A percentile compares a stretch with the other conserved stretches of the same genome.
Conservation (phyloP, 2,329 filamentous ascomycete species). For the Microsporum audouinii region DNA sequence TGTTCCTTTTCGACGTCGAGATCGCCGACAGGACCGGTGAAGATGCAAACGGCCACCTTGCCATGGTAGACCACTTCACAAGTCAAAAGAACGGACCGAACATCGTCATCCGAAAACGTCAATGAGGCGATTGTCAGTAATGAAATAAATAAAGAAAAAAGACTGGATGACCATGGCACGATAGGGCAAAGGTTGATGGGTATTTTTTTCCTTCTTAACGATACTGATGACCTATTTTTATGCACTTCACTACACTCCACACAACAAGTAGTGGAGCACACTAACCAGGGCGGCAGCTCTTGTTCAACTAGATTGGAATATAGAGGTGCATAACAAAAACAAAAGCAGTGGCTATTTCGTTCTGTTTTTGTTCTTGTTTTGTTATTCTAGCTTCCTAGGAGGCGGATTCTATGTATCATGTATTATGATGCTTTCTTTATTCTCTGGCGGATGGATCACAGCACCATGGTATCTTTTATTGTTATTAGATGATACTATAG, state of each 20-base stretch:
- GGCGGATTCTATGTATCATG: background rate
- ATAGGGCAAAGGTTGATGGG: background rate
- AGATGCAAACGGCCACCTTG: conserved; percentile 11
- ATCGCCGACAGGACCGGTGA: conserved; percentile 12
- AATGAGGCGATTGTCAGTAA: background rate
- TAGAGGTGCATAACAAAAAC: background rate
- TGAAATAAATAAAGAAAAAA: background rate
- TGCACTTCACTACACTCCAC: background rate
- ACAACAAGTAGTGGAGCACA: background rate
- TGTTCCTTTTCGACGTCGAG: conserved; percentile 32
- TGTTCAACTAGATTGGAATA: background rate
- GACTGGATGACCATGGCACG: background rate
- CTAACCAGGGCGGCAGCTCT: background rate
- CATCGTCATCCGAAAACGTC: conserved; percentile 13
- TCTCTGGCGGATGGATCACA: conserved; percentile 3
- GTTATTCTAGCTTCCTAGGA: background rate
- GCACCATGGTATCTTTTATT: background rate
- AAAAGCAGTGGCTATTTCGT: background rate
- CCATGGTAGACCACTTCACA: conserved; percentile 15
- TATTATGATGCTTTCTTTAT: conserved; percentile 3
- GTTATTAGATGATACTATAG: background rate
- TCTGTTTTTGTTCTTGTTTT: background rate
- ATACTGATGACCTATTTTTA: background rate
- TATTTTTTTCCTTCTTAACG: background rate
- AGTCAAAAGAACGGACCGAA: conserved; percentile 14